Conservation (phyloP, 176 grass and related monocot genomes). For the Rhynchospora pubera region DNA sequence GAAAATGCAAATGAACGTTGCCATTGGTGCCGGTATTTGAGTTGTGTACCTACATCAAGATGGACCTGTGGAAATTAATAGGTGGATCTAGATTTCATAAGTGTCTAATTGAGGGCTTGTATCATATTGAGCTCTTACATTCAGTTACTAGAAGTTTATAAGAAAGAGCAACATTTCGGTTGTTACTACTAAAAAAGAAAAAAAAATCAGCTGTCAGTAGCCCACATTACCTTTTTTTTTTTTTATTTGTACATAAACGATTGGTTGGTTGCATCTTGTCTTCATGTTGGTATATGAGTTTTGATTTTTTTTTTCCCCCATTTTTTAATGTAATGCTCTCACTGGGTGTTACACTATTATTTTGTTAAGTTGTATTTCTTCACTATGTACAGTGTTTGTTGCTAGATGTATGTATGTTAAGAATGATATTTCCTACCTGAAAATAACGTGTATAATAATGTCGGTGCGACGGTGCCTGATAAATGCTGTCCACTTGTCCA, state of each 20-base stretch:
- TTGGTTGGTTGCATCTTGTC: not conserved
- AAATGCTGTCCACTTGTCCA: too few relatives aligned
- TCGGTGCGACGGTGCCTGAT: too few relatives aligned
- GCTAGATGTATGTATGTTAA: not conserved
- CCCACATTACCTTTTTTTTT: not conserved
- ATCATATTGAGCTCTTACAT: not conserved
- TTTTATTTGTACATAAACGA: not conserved
- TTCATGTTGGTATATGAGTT: not conserved
- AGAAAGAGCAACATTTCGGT: too few relatives aligned
- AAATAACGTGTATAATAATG: too few relatives aligned
- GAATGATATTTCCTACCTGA: too few relatives aligned
- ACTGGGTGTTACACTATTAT: not conserved
- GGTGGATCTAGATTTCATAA: not conserved
- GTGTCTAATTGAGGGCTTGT: not conserved
- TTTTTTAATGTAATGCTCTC: not conserved
- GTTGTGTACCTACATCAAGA: conserved; percentile 72
- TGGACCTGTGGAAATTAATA: conserved; percentile 72
- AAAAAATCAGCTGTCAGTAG: not conserved
- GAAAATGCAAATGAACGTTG: conserved; percentile 82
- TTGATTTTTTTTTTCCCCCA: not conserved
- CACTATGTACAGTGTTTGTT: not conserved
- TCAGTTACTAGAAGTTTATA: not conserved
- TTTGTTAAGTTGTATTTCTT: not conserved
- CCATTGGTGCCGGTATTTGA: conserved; percentile 87
- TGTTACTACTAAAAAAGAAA: too few relatives aligned